These are phyloP conservation scores for Cladosporium phlei DNA, from an alignment of 2,329 filamentous ascomycete species.

Conservation along the genomic window DNA sequence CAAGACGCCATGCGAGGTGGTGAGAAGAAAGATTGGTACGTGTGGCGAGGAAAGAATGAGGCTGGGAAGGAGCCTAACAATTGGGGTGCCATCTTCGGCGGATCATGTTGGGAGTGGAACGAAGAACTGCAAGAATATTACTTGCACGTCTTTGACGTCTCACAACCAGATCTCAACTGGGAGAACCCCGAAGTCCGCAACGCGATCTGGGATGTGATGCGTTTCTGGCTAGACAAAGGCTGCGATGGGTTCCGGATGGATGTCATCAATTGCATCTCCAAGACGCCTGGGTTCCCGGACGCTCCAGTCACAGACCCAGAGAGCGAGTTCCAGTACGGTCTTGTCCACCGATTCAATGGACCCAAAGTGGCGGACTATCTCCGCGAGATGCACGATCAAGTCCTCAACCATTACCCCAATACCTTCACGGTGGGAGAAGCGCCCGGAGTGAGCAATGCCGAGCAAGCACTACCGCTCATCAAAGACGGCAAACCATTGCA, in stretches of 20 bases:
- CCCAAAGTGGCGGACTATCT: slow-evolving; percentile 56
- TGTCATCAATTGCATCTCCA: slow-evolving; percentile 47
- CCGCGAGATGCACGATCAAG: slow-evolving; percentile 47
- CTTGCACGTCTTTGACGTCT: slow-evolving; percentile 42
- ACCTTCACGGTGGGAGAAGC: slow-evolving; percentile 59
- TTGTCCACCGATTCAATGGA: slow-evolving; percentile 52
- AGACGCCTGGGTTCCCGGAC: slow-evolving; percentile 39
- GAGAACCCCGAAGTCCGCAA: slow-evolving; percentile 40
- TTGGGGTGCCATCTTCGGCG: slow-evolving; percentile 37
- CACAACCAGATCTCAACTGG: slow-evolving; percentile 48
- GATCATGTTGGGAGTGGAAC: slow-evolving; percentile 43
- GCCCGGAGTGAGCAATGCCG: slow-evolving; percentile 47
- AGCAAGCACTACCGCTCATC: slow-evolving; percentile 40
- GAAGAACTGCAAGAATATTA: slow-evolving; percentile 45
- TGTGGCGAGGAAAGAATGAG: slow-evolving; percentile 57
- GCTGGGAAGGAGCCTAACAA: slow-evolving; percentile 56
- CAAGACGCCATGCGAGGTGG: slow-evolving; percentile 47
- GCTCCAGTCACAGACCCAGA: slow-evolving; percentile 38
- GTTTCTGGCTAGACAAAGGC: slow-evolving; percentile 46
- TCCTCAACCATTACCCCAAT: slow-evolving; percentile 53
- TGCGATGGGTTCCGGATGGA: slow-evolving; percentile 45
- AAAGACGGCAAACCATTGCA: slow-evolving; percentile 35
- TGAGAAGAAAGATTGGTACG: slow-evolving; percentile 58
- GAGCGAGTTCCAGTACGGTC: slow-evolving; percentile 43
- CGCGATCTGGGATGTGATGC: slow-evolving; percentile 43